phyloP scores from a whole-genome alignment of 1,139 yeast genomes.

The Kodamaea fungicola region DNA sequence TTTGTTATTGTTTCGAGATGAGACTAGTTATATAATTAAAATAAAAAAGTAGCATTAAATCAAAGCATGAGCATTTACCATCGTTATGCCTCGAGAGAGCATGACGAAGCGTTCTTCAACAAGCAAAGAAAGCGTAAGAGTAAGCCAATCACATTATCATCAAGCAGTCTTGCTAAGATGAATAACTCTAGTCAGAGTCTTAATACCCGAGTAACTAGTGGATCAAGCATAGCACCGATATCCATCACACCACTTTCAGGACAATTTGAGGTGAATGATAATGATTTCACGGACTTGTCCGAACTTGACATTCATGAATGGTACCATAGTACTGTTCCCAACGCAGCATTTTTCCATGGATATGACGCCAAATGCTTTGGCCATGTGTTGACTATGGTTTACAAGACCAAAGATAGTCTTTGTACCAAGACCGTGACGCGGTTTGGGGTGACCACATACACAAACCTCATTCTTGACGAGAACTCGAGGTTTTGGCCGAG shows the following conservation, averaged over 20 bases:
- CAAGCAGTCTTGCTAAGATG: conserved; percentile 2
- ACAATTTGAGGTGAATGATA: conserved; percentile 4
- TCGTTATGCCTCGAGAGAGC: conserved; percentile 40
- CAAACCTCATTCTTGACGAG: conserved; percentile 56
- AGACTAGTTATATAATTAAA: conserved; percentile 1
- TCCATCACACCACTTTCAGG: conserved; percentile 4
- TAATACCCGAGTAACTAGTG: not conserved
- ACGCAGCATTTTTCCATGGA: conserved; percentile 56
- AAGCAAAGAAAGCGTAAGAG: conserved; percentile 5
- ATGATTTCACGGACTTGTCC: not conserved
- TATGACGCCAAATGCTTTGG: conserved; percentile 52
- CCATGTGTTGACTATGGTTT: conserved; percentile 50
- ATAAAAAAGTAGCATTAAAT: not conserved
- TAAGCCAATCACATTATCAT: conserved; percentile 5
- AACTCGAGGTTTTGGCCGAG: conserved; percentile 77
- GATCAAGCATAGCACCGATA: conserved; percentile 1
- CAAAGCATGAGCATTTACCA: conserved; percentile 28
- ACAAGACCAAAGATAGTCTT: conserved; percentile 46
- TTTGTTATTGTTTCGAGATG: conserved; percentile 1
- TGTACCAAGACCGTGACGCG: conserved; percentile 64
- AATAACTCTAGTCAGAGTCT: conserved; percentile 1
- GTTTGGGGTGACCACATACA: conserved; percentile 64
- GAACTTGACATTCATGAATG: conserved; percentile 6
- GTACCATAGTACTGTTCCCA: conserved; percentile 34
- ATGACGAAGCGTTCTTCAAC: conserved; percentile 23